Evolutionary conservation across 1,284 basidiomycete genomes (phyloP).

Genomic region (Marasmius tenuissimus): DNA sequence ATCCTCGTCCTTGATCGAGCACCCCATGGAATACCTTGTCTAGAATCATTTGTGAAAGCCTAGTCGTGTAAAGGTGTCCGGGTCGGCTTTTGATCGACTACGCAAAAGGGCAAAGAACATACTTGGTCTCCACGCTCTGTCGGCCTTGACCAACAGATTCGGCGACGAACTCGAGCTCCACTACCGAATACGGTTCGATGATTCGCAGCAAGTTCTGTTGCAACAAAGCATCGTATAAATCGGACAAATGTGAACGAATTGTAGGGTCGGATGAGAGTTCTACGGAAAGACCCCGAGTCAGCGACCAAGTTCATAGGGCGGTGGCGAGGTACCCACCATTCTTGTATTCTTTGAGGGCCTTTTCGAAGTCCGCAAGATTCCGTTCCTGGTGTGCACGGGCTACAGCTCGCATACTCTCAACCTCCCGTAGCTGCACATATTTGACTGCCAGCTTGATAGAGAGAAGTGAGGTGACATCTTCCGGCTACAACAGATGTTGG

Average conservation of each 20-base stretch:
- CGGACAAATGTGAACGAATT: constrained; percentile 90
- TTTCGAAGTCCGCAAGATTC: constrained; percentile 88
- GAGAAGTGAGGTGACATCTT: constrained; percentile 88
- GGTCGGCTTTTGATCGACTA: neutral
- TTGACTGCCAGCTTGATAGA: constrained; percentile 87
- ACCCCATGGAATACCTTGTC: constrained; percentile 95
- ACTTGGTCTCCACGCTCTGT: constrained; percentile 95
- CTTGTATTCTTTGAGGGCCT: constrained; percentile 84
- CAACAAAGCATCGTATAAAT: constrained; percentile 92
- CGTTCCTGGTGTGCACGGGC: constrained; percentile 92
- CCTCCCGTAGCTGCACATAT: constrained; percentile 80
- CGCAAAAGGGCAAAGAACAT: constrained; percentile 25
- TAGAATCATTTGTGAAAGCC: constrained; percentile 96
- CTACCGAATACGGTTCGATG: constrained; percentile 92
- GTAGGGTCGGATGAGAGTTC: constrained; percentile 93
- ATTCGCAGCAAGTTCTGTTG: constrained; percentile 95
- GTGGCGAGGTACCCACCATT: constrained; percentile 53
- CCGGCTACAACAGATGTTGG: constrained; percentile 57
- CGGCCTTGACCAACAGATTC: constrained; percentile 87
- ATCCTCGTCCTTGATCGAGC: constrained; percentile 92
- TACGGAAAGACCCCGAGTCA: constrained; percentile 27
- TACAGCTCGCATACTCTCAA: constrained; percentile 94
- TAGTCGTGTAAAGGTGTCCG: constrained; percentile 26
- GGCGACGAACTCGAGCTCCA: constrained; percentile 91
- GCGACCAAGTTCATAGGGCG: neutral